Percentiles rank a stretch among this genome's conserved stretches.
Conservation (phyloP, 2,329 filamentous ascomycete genomes). For the Cytospora schulzeri region DNA sequence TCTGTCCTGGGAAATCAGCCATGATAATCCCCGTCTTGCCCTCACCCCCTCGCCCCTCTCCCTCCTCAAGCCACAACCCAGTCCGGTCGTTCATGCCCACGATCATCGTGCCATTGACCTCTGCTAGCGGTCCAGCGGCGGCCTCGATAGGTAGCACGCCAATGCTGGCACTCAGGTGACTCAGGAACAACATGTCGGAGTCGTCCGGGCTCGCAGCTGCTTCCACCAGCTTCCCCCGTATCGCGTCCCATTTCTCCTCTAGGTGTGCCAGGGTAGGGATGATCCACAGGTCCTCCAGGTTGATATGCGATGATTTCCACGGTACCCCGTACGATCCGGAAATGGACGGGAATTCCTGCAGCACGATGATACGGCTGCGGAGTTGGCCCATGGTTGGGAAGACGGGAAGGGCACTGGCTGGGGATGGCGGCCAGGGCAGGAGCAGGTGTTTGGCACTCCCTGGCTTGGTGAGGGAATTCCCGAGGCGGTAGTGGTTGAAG, state of each 20-base stretch:
- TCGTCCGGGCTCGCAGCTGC: constrained; percentile 40
- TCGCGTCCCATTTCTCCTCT: constrained; percentile 50
- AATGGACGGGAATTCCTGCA: constrained; percentile 48
- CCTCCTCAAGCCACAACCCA: constrained; percentile 43
- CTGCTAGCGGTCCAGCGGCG: constrained; percentile 46
- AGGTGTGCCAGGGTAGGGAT: constrained; percentile 46
- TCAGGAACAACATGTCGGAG: constrained; percentile 42
- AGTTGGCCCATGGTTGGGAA: constrained; percentile 49
- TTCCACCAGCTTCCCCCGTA: constrained; percentile 43
- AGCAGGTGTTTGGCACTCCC: constrained; percentile 42
- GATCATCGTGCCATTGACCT: constrained; percentile 40
- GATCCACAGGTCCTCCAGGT: constrained; percentile 51
- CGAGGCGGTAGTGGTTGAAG: constrained; percentile 45
- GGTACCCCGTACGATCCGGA: constrained; percentile 43
- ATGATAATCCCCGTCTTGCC: constrained; percentile 49
- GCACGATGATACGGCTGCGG: constrained; percentile 49
- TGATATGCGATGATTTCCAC: constrained; percentile 49
- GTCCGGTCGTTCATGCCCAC: constrained; percentile 54
- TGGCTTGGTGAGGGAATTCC: constrained; percentile 38
- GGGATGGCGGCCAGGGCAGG: constrained; percentile 8
- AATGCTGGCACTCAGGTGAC: constrained; percentile 51
- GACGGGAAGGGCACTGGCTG: not conserved
- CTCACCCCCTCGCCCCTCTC: constrained; percentile 11
- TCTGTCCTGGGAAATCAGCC: constrained; percentile 50
- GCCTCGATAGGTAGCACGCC: constrained; percentile 53